Evolutionary conservation across 1,284 basidiomycete genomes (phyloP), one percentile per base, ranked within the genome.

Genomic region (Thecaphora thlaspeos): DNA sequence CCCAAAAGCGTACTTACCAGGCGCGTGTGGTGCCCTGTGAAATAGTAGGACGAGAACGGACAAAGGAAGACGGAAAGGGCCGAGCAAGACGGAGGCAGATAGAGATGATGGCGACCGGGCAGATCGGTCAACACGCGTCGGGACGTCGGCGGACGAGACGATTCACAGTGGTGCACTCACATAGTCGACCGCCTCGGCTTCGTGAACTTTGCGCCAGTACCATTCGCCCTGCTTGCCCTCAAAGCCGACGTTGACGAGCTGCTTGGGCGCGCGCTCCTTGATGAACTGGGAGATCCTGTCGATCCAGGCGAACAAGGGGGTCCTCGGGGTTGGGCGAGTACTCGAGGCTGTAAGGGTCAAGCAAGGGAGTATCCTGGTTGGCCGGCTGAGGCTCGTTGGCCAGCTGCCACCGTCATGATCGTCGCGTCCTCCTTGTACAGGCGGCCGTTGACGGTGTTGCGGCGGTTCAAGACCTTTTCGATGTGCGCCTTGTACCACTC

Each of bases 401-500:
- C 12, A 66, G 57, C 36, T 70, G 67, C 68, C 68, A 70, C 7
- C n/a, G 66, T 61, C 66, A 70, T 61, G 48, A 68, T 70, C 21
- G 68, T 64, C 1, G 68, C 49, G 46, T 70, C 66, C 24, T 70
- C 46, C 34, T 55, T 61, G 66, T 70, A 65, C 7, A 57, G 18
- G 4, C 57, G 40, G 3, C 68, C 65, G 45, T 48, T 70, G 58
- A 70, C 46, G 10, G 65, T 64, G 43, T 70, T 70, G 11, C 52
- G 43, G 11, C 68, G 46, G 30, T 70, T 44, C 47, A 70, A 44
- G 36, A 70, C 61, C 19, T 50, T 61, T 2, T 34, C 22, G 21
- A 69, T 63, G 37, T 71, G 57, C 19, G 26, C 37, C 21, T 50
- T 41, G 46, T 45, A 60, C 36, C 52, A 38, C 1, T 24, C 7